Base-by-base conservation (phyloP, 2,329 filamentous ascomycete genomes). In the Dothidotthia symphoricarpi region DNA sequence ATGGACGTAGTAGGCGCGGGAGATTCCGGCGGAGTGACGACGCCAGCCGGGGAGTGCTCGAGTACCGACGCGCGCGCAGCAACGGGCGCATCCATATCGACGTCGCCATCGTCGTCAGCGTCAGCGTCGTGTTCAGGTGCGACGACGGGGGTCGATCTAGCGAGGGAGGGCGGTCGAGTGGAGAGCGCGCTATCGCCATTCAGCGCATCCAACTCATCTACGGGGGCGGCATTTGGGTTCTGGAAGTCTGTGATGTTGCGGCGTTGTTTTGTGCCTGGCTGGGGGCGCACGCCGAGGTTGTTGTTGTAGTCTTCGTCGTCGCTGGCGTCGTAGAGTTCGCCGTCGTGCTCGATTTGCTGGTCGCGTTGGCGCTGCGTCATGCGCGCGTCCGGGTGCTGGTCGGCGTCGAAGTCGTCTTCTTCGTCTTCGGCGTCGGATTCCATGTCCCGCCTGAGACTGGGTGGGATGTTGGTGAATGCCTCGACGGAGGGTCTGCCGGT, bases 311-410 rank as follows among this genome's bases (percentile, higher is more conserved):
- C 88, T 55, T 97, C 91, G 43, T 95, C 88, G 48, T 87, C 94
- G 28, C 93, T 86, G 42, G 89, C 86, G n/a, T 68, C 64, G 28
- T 64, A 61, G 22, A 90, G 80, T 61, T 96, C 91, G 53, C 86
- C 86, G 6, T 87, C 81, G 41, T 86, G 81, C 36, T 82, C 78
- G 16, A 88, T 77, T 32, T 79, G 82, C 65, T 89, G 83, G 48
- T 97, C 91, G 75, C 86, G 89, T 47, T 83, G 80, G 24, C 87
- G 83, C 64, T 93, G 80, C 0, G 88, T 94, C 67, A 84, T 82
- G 16, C 91, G 84, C 38, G 79, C 79, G 60, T 97, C 91, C 53
- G 87, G 85, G 63, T 93, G 89, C 53, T 87, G 80, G 49, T 96
- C 90, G 36, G 88, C 87, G 47, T 97, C 90, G 1, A 87, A 53